phyloP scores from a whole-genome alignment of 306 rosid genomes.

The Ormosia emarginata region DNA sequence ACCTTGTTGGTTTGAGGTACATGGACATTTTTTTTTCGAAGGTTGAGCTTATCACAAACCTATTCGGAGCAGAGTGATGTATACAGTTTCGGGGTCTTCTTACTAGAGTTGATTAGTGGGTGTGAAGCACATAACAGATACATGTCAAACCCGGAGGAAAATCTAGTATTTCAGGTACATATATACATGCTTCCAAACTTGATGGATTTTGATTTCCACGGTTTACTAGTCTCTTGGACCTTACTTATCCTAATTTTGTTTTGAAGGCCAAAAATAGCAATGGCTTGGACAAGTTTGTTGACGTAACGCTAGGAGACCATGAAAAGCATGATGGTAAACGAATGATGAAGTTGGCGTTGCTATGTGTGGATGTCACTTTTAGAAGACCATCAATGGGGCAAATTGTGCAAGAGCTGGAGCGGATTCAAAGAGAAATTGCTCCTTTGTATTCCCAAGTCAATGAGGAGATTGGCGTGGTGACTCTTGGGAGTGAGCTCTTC shows the following conservation, averaged over 20 bases:
- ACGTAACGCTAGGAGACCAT: constrained; percentile 33
- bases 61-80: constrained; percentile 60
- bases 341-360: constrained; percentile 42
- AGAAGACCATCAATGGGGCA: constrained; percentile 52
- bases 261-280: constrained; percentile 43
- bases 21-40: background rate
- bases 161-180: constrained; percentile 52
- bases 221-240: background rate
- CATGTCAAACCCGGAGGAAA: constrained; percentile 29
- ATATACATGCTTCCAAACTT: background rate
- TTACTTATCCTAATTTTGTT: background rate
- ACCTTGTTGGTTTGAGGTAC: background rate
- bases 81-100: constrained; percentile 69
- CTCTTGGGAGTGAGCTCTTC: constrained; percentile 81
- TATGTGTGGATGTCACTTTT: constrained; percentile 28
- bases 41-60: constrained; percentile 48
- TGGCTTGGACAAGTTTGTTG: constrained; percentile 37
- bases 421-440: constrained; percentile 38
- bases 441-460: constrained; percentile 33
- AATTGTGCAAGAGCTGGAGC: constrained; percentile 48
- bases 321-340: constrained; percentile 31
- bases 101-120: constrained; percentile 70
- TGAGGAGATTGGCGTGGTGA: constrained; percentile 54
- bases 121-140: constrained; percentile 42
- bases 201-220: background rate